phyloP scores from a whole-genome alignment of 805 yeast species.

The Starmerella bacillaris region DNA sequence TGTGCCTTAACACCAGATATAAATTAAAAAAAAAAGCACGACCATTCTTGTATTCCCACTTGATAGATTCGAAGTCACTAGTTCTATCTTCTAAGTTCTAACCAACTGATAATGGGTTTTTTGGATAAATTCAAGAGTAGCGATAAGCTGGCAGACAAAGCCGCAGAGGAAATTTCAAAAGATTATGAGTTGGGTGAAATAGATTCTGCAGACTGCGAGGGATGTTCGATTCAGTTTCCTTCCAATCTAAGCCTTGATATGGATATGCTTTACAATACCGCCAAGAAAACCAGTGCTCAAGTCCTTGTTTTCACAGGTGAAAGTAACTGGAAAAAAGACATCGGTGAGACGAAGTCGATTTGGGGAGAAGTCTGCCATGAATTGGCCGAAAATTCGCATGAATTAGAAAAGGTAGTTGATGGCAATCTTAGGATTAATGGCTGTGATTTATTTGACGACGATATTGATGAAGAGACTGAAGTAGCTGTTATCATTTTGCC shows the following conservation, averaged over 20 bases:
- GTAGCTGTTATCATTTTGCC: constrained; percentile 16
- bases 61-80: too few relatives aligned
- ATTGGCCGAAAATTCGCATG: constrained; percentile 19
- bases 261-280: constrained; percentile 46
- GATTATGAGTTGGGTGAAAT: constrained; percentile 10
- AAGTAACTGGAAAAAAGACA: constrained; percentile 69
- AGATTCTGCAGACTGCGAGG: constrained; percentile 12
- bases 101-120: too few relatives aligned
- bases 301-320: constrained; percentile 69
- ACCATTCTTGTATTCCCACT: too few relatives aligned
- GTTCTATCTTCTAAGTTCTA: too few relatives aligned
- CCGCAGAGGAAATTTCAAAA: constrained; percentile 5
- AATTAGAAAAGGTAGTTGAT: constrained; percentile 11
- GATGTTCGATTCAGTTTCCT: constrained; percentile 14
- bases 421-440: constrained; percentile 17
- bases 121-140: neutral
- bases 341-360: constrained; percentile 25
- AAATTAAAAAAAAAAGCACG: too few relatives aligned
- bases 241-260: constrained; percentile 30
- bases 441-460: constrained; percentile 17
- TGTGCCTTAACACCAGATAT: too few relatives aligned
- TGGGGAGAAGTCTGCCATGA: constrained; percentile 22
- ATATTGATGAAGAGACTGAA: constrained; percentile 3
- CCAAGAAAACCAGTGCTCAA: constrained; percentile 53
- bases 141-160: constrained; percentile 1